Percentiles rank a stretch among this genome's conserved stretches.
phyloP scores from a whole-genome alignment of 768 basidiomycete species.

The Mycena capillaripes region DNA sequence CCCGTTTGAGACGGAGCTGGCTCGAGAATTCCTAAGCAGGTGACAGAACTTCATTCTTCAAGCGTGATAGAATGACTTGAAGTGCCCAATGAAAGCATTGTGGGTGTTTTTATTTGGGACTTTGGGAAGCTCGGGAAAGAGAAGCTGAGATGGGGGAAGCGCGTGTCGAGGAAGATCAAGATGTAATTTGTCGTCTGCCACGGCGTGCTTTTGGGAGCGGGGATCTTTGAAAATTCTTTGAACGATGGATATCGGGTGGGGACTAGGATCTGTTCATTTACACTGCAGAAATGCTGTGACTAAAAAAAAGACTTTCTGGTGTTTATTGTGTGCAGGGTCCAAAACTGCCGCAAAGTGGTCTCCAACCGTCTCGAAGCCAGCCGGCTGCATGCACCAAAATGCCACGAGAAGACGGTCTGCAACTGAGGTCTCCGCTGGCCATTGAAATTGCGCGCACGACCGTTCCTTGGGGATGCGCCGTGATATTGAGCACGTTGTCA shows the following conservation, averaged over 20 bases:
- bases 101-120: background rate
- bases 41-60: slow-evolving; percentile 11
- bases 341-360: too few relatives aligned
- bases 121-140: background rate
- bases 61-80: background rate
- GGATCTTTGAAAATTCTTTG: slow-evolving; percentile 1
- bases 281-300: too few relatives aligned
- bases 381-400: slow-evolving; percentile 14
- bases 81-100: slow-evolving; percentile 18
- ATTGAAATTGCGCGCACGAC: background rate
- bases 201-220: background rate
- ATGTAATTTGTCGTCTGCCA: background rate
- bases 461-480: background rate
- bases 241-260: too few relatives aligned
- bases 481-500: background rate
- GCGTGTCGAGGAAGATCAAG: slow-evolving; percentile 21
- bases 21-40: too few relatives aligned
- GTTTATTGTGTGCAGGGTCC: too few relatives aligned
- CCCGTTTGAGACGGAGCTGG: too few relatives aligned
- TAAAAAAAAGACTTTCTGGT: too few relatives aligned
- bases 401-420: slow-evolving; percentile 14
- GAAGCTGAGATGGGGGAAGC: too few relatives aligned
- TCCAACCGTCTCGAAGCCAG: too few relatives aligned
- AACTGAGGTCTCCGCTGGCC: background rate
- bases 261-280: too few relatives aligned